Percentiles rank a stretch among this genome's conserved stretches.
phyloP scores from a whole-genome alignment of 208 protist genomes.

The Acanthamoeba lenticulata region DNA sequence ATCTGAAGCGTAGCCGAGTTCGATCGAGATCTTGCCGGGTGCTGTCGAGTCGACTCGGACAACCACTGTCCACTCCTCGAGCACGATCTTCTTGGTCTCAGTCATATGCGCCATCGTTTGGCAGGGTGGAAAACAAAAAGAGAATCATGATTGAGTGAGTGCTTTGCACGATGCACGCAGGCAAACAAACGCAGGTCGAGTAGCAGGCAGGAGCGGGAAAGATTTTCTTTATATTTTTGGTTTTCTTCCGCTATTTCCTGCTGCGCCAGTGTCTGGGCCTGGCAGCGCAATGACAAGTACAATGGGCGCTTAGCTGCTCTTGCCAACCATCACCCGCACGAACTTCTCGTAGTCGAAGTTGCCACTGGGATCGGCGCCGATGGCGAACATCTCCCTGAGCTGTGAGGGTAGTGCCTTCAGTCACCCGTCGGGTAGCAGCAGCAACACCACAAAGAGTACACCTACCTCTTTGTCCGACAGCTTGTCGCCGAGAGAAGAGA shows the following conservation, averaged over 20 bases:
- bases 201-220: too few relatives aligned
- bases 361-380: background rate
- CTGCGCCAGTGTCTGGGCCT: too few relatives aligned
- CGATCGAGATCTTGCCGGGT: background rate
- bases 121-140: too few relatives aligned
- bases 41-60: background rate
- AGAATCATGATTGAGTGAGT: too few relatives aligned
- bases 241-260: too few relatives aligned
- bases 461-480: slow-evolving; percentile 62
- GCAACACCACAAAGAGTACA: too few relatives aligned
- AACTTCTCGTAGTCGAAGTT: slow-evolving; percentile 70
- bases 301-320: slow-evolving; percentile 36
- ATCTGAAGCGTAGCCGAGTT: background rate
- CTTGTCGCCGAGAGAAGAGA: slow-evolving; percentile 53
- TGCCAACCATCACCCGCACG: slow-evolving; percentile 48
- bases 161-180: too few relatives aligned
- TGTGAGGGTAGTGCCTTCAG: background rate
- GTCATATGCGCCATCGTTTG: background rate
- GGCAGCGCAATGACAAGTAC: too few relatives aligned
- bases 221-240: too few relatives aligned
- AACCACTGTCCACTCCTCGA: background rate
- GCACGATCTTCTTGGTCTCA: background rate
- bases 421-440: background rate
- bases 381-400: slow-evolving; percentile 48
- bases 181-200: too few relatives aligned